These are phyloP conservation scores for Mycena olivaceomarginata DNA, from an alignment of 768 basidiomycete genomes.

Conservation along the genomic window DNA sequence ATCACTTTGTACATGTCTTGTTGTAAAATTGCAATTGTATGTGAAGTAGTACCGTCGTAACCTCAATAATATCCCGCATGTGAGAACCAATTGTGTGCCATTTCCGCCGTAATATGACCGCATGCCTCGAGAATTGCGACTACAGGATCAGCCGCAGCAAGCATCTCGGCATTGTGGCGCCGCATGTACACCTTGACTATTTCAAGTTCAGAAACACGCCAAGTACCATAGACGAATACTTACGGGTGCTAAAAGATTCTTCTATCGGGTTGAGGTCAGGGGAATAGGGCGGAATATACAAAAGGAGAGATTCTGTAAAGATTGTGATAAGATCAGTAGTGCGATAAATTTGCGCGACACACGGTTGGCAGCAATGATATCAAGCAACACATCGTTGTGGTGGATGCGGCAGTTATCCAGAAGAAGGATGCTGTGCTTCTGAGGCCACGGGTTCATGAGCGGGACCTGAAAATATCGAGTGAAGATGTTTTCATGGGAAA, in stretches of 20 bases:
- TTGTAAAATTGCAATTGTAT: neutral
- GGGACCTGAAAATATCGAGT: neutral
- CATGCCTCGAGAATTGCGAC: conserved; percentile 3
- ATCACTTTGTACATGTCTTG: neutral
- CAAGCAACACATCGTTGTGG: conserved; percentile 42
- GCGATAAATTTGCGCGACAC: neutral
- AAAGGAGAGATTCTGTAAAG: neutral
- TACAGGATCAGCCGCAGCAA: conserved; percentile 4
- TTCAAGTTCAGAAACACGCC: neutral
- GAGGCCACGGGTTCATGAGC: conserved; percentile 48
- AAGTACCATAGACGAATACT: neutral
- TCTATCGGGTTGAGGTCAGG: conserved; percentile 23
- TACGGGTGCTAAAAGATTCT: conserved; percentile 19
- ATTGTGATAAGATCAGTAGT: neutral
- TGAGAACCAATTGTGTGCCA: conserved; percentile 16
- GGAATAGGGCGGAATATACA: conserved; percentile 19
- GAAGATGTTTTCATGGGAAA: neutral
- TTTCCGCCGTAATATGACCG: conserved; percentile 6
- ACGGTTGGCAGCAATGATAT: conserved; percentile 19
- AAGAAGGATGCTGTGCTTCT: conserved; percentile 46
- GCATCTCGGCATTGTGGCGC: neutral
- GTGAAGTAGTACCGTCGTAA: neutral
- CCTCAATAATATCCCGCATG: conserved; percentile 14
- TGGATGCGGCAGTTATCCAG: conserved; percentile 54
- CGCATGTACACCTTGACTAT: conserved; percentile 19